Conservation (phyloP, 306 rosid species). For the Parietaria judaica region DNA sequence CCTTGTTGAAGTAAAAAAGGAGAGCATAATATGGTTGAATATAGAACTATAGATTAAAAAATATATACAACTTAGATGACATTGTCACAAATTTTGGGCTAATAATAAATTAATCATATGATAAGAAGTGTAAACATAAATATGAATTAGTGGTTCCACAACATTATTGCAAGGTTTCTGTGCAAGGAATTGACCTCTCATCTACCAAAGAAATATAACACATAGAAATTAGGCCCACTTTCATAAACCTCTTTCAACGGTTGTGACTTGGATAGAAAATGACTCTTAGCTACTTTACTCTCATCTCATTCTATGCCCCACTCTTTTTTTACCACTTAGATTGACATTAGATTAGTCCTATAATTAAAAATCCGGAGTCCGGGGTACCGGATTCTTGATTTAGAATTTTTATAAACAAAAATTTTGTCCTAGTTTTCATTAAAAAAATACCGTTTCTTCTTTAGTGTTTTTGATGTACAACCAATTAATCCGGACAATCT, state of each 20-base stretch:
- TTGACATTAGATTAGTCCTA: background rate
- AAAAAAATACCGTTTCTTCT: too few relatives aligned
- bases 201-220: slow-evolving; percentile 19
- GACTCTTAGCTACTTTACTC: slow-evolving; percentile 28
- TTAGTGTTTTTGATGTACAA: too few relatives aligned
- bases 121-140: background rate
- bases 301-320: slow-evolving; percentile 16
- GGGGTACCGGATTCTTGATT: too few relatives aligned
- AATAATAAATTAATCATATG: background rate
- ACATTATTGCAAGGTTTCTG: slow-evolving; percentile 26
- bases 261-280: slow-evolving; percentile 32
- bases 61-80: too few relatives aligned
- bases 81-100: too few relatives aligned
- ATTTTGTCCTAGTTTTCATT: too few relatives aligned
- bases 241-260: slow-evolving; percentile 29
- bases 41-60: too few relatives aligned
- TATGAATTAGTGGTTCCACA: slow-evolving; percentile 10
- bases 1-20: background rate
- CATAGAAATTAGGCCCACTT: slow-evolving; percentile 25
- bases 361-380: too few relatives aligned
- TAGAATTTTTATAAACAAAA: too few relatives aligned
- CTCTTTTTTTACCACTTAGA: slow-evolving; percentile 15
- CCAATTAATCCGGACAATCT: too few relatives aligned
- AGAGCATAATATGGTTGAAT: background rate
- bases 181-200: slow-evolving; percentile 44